phyloP scores from a whole-genome alignment of 257 asterid genomes.

The Forsythia viridissima region DNA sequence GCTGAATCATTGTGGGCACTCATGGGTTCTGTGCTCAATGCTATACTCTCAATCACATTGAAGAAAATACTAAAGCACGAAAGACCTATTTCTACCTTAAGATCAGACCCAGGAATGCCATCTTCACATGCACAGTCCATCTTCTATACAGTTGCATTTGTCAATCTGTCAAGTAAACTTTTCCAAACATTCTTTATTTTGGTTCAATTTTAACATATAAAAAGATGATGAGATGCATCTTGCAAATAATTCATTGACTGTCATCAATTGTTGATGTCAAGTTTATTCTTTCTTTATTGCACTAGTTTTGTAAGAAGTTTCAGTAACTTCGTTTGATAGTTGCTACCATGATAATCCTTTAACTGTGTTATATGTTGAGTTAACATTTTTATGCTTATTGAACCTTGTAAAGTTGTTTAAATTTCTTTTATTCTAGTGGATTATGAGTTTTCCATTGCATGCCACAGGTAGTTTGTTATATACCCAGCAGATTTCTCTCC shows the following conservation, averaged over 20 bases:
- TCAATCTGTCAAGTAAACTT: constrained; percentile 38
- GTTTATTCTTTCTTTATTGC: background rate
- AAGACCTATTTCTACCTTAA: constrained; percentile 43
- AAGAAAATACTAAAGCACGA: constrained; percentile 51
- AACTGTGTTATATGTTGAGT: background rate
- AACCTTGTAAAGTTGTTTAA: background rate
- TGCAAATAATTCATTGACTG: background rate
- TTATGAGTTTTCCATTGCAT: background rate
- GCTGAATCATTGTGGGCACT: constrained; percentile 48
- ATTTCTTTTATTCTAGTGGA: background rate
- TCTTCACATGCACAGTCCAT: constrained; percentile 60
- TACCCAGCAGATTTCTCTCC: background rate
- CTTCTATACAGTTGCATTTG: constrained; percentile 33
- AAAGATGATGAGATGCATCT: background rate
- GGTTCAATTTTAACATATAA: background rate
- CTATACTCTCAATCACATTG: constrained; percentile 28
- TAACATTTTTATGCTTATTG: background rate
- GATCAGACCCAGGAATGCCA: constrained; percentile 72
- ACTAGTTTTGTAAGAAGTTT: background rate
- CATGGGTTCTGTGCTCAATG: constrained; percentile 44
- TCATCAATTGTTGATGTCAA: background rate
- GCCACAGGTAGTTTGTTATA: background rate
- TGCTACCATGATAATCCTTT: background rate
- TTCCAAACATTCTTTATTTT: background rate
- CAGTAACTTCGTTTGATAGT: background rate